These are phyloP conservation scores for Nakazawaea ambrosiae DNA, from an alignment of 805 yeast genomes.

Conservation along the genomic window DNA sequence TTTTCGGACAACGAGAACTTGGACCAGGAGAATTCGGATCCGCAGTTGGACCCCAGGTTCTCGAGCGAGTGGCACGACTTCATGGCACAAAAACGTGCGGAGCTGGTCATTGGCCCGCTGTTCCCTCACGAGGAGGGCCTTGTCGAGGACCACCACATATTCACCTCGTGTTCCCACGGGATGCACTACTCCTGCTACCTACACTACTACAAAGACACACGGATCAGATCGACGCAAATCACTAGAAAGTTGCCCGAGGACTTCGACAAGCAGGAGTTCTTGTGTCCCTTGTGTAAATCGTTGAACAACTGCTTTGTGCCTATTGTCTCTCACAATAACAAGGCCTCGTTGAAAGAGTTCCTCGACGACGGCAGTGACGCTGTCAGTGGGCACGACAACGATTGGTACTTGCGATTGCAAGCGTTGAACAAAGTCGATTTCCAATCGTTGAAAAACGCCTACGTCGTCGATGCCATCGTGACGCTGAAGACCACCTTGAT, in stretches of 20 bases:
- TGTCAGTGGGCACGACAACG: no score
- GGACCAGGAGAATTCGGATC: constrained; percentile 17
- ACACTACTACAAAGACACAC: constrained; percentile 51
- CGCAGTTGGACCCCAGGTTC: not conserved
- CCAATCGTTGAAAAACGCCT: constrained; percentile 4
- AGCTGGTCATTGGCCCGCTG: constrained; percentile 62
- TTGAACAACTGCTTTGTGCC: constrained; percentile 83
- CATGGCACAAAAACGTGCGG: constrained; percentile 28
- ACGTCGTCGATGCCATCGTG: not conserved
- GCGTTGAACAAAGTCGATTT: constrained; percentile 24
- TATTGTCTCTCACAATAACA: constrained; percentile 49
- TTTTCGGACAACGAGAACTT: constrained; percentile 45
- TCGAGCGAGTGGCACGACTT: constrained; percentile 29
- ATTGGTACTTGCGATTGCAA: constrained; percentile 14
- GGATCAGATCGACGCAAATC: constrained; percentile 57
- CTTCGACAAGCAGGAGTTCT: constrained; percentile 59
- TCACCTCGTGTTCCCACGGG: constrained; percentile 88
- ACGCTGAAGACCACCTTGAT: not conserved
- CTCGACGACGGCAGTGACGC: not conserved
- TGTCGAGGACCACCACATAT: constrained; percentile 38
- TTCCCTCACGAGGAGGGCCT: constrained; percentile 37
- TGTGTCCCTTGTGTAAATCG: constrained; percentile 90
- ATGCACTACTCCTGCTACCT: constrained; percentile 78
- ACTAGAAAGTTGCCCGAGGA: constrained; percentile 54
- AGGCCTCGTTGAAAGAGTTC: constrained; percentile 18